Conservation (phyloP, 495 filamentous ascomycete species). For the Podospora pseudocomata region DNA sequence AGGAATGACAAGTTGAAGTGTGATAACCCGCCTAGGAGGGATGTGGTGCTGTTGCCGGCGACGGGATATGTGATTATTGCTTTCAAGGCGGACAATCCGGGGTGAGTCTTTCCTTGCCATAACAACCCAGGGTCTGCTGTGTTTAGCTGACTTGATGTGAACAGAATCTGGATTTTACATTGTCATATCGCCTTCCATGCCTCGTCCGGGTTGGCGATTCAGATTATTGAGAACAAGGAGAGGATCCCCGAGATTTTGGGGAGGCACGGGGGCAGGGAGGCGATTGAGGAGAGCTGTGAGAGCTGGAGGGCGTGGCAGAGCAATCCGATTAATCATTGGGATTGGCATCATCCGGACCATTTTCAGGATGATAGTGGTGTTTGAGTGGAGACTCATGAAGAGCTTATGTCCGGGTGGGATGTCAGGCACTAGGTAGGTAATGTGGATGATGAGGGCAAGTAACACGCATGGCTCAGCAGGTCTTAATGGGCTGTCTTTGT, state of each 20-base stretch:
- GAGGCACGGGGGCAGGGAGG: slow-evolving; percentile 9
- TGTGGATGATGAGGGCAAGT: no score
- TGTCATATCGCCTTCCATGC: slow-evolving; percentile 49
- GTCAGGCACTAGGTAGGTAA: no score
- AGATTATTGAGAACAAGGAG: slow-evolving; percentile 40
- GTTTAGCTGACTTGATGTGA: slow-evolving; percentile 4
- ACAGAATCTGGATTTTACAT: slow-evolving; percentile 32
- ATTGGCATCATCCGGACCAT: slow-evolving; percentile 17
- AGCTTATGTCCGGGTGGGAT: no score
- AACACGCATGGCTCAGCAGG: no score
- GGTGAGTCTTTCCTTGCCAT: slow-evolving; percentile 9
- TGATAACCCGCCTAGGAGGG: slow-evolving; percentile 27
- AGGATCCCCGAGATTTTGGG: slow-evolving; percentile 28
- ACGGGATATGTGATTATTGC: slow-evolving; percentile 33
- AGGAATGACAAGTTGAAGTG: slow-evolving; percentile 18
- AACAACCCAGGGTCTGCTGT: neutral
- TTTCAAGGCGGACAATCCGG: slow-evolving; percentile 34
- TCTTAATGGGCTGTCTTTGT: no score
- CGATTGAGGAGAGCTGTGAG: slow-evolving; percentile 30
- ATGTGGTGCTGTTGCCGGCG: slow-evolving; percentile 35
- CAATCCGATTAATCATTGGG: slow-evolving; percentile 13
- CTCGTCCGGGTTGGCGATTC: slow-evolving; percentile 39
- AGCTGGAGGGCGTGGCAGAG: slow-evolving; percentile 33
- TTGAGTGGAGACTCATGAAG: slow-evolving; percentile 4
- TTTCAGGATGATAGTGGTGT: slow-evolving; percentile 34